phyloP scores from a whole-genome alignment of 805 yeast genomes.

The Candida morakotiae region DNA sequence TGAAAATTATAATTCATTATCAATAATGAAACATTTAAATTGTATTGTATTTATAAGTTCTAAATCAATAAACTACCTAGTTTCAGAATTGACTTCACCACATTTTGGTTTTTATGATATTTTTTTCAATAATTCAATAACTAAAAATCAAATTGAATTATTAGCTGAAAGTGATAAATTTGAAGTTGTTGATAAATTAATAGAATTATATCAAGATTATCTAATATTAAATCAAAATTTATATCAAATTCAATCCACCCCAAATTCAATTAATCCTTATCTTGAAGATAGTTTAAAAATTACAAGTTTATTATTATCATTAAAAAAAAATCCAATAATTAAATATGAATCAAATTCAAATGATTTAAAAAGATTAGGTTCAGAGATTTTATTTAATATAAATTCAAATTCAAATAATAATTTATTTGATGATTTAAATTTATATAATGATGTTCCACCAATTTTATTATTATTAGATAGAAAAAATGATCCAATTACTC shows the following conservation, averaged over 20 bases:
- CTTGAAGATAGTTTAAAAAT: conserved; percentile 38
- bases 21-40: conserved; percentile 54
- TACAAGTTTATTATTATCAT: conserved; percentile 58
- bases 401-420: conserved; percentile 50
- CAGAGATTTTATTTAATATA: conserved; percentile 56
- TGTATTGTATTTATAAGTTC: conserved; percentile 83
- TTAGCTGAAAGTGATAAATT: conserved; percentile 88
- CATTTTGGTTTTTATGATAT: conserved; percentile 75
- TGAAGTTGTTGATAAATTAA: conserved; percentile 71
- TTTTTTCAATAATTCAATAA: conserved; percentile 70
- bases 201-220: conserved; percentile 85
- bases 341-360: conserved; percentile 73
- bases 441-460: conserved; percentile 64
- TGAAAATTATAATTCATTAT: conserved; percentile 64
- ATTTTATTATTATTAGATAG: conserved; percentile 75
- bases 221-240: conserved; percentile 68
- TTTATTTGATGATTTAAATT: conserved; percentile 62
- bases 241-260: conserved; percentile 28
- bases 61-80: conserved; percentile 55
- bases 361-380: conserved; percentile 60
- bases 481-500: conserved; percentile 88
- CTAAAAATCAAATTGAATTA: conserved; percentile 76
- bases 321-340: conserved; percentile 74
- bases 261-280: conserved; percentile 17
- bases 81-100: conserved; percentile 71